A percentile compares a stretch with the other conserved stretches of the same genome.
phyloP scores from a whole-genome alignment of 176 grass and related monocot species.

The Urochloa ruziziensis region DNA sequence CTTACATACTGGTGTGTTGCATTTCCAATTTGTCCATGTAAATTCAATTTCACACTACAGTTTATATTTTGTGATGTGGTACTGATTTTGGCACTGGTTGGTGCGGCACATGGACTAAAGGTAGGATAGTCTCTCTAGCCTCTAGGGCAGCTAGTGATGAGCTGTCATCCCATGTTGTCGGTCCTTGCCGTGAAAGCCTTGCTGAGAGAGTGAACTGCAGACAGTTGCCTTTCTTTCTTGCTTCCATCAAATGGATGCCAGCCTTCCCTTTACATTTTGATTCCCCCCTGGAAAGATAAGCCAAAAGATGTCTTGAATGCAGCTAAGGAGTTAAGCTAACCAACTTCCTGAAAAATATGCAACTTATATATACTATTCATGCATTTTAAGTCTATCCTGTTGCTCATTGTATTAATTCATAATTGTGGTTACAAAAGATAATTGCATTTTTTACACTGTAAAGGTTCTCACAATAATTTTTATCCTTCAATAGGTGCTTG shows the following conservation, averaged over 20 bases:
- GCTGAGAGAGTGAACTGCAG: neutral
- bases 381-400: neutral
- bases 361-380: neutral
- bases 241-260: neutral
- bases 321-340: neutral
- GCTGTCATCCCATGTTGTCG: neutral
- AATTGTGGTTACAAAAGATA: neutral
- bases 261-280: neutral
- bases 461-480: too few species aligned
- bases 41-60: neutral
- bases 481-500: conserved; percentile 4
- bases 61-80: neutral
- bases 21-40: neutral
- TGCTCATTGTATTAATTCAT: neutral
- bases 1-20: neutral
- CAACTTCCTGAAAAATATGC: neutral
- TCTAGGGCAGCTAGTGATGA: neutral
- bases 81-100: neutral
- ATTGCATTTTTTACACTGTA: conserved; percentile 16
- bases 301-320: neutral
- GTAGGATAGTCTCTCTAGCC: neutral
- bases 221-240: neutral
- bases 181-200: neutral
- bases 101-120: neutral
- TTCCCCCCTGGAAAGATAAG: neutral